Evolutionary conservation across 2,329 filamentous ascomycete genomes (phyloP), one percentile per base, ranked within the genome.

Genomic region (Capronia americana): DNA sequence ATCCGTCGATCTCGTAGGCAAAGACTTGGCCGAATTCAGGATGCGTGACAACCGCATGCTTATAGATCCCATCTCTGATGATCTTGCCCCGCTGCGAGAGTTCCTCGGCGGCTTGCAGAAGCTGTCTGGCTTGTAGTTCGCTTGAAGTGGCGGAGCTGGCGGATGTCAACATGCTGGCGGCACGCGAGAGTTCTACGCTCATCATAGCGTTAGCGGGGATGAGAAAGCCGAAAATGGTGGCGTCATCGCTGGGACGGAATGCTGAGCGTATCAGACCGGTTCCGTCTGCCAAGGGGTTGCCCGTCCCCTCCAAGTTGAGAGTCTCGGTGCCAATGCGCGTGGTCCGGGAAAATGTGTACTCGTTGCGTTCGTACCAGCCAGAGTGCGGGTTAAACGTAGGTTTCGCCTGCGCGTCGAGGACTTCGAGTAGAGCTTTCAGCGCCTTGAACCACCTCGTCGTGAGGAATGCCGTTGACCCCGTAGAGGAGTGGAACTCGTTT

Each of bases 201-300:
- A 99, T 97, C 89, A 96, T 94, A 26, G 95, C 95, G 75, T 99
- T 99, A 44, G 92, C 90, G 0, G 95, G 95, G 71, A 99, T 96
- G 76, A 97, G 92, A 82, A 92, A 99, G 53, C 93, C 93, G 2
- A 99, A 83, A 44, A 95, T 97, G 0, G 93, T 96, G 2, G 95
- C 92, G 77, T 99, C 95, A 74, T 99, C 95, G 70, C 92, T 96
- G 4, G 95, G 95, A 1, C 95, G 87, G 80, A 99, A 99, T 0
- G 95, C 94, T 48, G 92, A 96, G 65, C 95, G 88, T 56, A 98
- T 85, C 1, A 99, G 85, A 0, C 92, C 93, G 0, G 95, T 97
- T 20, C 89, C 92, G 71, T 83, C 85, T 72, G 92, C 93, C 17
- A 99, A 82, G 0, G 95, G 95, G 76, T 99, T 99, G n/a, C 95